Percentiles rank a stretch among this genome's conserved stretches.
Evolutionary conservation across 192 early-diverging fungal species (phyloP).

Genomic region (Umbelopsis vinacea): DNA sequence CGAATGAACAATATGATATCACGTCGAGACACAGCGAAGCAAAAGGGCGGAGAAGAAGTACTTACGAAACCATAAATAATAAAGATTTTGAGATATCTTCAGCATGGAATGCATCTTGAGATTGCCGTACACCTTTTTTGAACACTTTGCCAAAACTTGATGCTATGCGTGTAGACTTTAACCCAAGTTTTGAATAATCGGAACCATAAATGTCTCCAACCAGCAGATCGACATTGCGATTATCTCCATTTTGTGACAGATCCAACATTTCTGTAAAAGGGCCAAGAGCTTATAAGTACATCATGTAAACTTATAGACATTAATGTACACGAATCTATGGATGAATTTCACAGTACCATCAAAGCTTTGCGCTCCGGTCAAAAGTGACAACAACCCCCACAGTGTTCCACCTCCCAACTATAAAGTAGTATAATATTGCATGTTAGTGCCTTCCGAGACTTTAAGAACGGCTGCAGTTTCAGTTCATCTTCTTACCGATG

Average conservation of each 20-base stretch:
- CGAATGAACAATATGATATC: background rate
- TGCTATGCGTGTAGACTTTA: conserved; percentile 93
- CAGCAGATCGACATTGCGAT: conserved; percentile 86
- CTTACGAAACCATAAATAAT: conserved; percentile 88
- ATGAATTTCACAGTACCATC: conserved; percentile 59
- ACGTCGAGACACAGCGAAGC: background rate
- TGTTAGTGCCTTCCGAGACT: too few species aligned
- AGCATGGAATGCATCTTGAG: conserved; percentile 62
- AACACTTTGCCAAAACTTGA: conserved; percentile 96
- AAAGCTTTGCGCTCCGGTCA: conserved; percentile 90
- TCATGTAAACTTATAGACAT: too few species aligned
- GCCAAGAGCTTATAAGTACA: background rate
- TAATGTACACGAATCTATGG: too few species aligned
- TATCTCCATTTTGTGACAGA: conserved; percentile 88
- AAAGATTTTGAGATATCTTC: conserved; percentile 89
- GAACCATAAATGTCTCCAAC: conserved; percentile 97
- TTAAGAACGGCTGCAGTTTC: too few species aligned
- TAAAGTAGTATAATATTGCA: background rate
- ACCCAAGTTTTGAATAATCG: conserved; percentile 91
- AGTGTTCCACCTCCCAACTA: conserved; percentile 93
- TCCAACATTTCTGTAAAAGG: conserved; percentile 72
- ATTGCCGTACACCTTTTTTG: conserved; percentile 71
- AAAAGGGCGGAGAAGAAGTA: background rate
- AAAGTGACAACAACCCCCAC: conserved; percentile 89
- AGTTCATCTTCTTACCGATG: conserved; percentile 52